Evolutionary conservation across 768 basidiomycete genomes (phyloP), one percentile per base, ranked within the genome.

Genomic region (Phylloporus sp.): DNA sequence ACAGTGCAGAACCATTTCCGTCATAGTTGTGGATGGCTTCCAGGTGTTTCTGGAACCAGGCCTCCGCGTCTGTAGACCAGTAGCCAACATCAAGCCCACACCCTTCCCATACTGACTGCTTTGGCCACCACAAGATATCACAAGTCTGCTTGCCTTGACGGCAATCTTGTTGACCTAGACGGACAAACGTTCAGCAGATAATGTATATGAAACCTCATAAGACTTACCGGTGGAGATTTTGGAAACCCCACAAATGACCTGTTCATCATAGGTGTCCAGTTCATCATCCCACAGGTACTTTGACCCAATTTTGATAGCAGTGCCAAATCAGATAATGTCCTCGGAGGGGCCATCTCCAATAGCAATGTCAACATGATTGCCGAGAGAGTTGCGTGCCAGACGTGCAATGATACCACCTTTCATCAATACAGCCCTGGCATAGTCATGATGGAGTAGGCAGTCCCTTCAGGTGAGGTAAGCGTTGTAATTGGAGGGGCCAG

Each of bases 271-370:
- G 2, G 2, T 2, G 16, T 50, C 49, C 6, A 51, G 45, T 4
- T 54, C 48, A 20, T 54, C 44, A 20, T 54, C 29, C 48, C 48
- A 54, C 2, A 40, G 27, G 6, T 50, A 48, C n/a, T 34, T 26
- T 7, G 11, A 2, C 13, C 18, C 26, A 5, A 50, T 13, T 20
- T 35, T 40, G 31, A 39, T 38, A 15, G 45, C 28, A 0, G 26
- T 7, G 20, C 48, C 44, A 36, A 31, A 50, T 6, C 15, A 22
- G 26, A 50, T 15, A 15, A n/a, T n/a, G n/a, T n/a, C n/a, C n/a
- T n/a, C n/a, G n/a, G n/a, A n/a, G n/a, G n/a, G n/a, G n/a, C n/a
- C n/a, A n/a, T n/a, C n/a, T n/a, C n/a, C n/a, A n/a, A n/a, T n/a
- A n/a, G n/a, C n/a, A n/a, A n/a, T n/a, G n/a, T n/a, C n/a, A n/a